These are phyloP conservation scores for Dactylellina drechsleri DNA, from an alignment of 2,329 filamentous ascomycete species.

Conservation along the genomic window DNA sequence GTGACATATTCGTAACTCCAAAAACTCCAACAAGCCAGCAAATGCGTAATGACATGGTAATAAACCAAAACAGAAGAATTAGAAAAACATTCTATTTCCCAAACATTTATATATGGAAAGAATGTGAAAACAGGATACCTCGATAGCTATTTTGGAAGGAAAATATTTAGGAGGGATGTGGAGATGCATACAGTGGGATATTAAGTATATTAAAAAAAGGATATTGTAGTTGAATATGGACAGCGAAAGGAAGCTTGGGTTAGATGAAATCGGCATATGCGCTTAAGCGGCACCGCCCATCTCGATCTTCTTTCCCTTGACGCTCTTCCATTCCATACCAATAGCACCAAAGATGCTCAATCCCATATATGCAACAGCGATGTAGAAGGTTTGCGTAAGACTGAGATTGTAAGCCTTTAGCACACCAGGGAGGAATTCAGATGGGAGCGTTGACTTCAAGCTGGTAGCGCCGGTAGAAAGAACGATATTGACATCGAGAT, in stretches of 20 bases:
- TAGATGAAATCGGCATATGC: background rate
- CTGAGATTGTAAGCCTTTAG: slow-evolving; percentile 66
- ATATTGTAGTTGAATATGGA: background rate
- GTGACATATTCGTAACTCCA: slow-evolving; percentile 13
- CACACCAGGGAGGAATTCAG: slow-evolving; percentile 64
- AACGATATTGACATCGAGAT: slow-evolving; percentile 66
- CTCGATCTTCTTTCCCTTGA: slow-evolving; percentile 59
- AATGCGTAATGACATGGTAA: background rate
- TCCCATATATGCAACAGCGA: slow-evolving; percentile 65
- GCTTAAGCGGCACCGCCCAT: slow-evolving; percentile 52
- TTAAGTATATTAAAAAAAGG: background rate
- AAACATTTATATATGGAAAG: slow-evolving; percentile 4
- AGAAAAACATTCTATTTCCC: slow-evolving; percentile 20
- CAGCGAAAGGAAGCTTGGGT: background rate
- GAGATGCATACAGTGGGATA: slow-evolving; percentile 27
- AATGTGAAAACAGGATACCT: background rate
- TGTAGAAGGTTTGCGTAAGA: slow-evolving; percentile 67
- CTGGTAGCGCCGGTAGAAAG: slow-evolving; percentile 68
- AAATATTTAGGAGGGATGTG: slow-evolving; percentile 11
- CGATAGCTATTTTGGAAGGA: too few relatives aligned
- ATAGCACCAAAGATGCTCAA: slow-evolving; percentile 64
- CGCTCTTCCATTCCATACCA: slow-evolving; percentile 67
- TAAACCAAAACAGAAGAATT: slow-evolving; percentile 12
- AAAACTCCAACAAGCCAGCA: slow-evolving; percentile 26
- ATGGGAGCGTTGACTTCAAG: slow-evolving; percentile 62